These are phyloP conservation scores for Wickerhamomyces sp. DNA, from an alignment of 1,139 yeast species.

Conservation along the genomic window DNA sequence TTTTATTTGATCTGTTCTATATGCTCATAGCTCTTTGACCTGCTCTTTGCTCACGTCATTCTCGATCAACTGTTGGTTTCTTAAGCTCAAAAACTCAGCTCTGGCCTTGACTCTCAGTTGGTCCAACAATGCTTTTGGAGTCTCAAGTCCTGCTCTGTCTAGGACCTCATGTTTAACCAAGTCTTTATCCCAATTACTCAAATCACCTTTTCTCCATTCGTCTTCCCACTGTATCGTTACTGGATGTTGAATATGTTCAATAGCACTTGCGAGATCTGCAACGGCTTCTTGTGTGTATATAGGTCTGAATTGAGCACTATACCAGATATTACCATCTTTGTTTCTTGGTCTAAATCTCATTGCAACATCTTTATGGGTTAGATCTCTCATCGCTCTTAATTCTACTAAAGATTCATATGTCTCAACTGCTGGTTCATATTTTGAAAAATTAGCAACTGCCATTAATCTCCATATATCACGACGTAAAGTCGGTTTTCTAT, in stretches of 20 bases:
- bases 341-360: constrained; percentile 66
- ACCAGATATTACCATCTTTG: constrained; percentile 80
- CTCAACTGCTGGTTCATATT: constrained; percentile 62
- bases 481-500: constrained; percentile 69
- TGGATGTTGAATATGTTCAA: constrained; percentile 51
- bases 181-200: constrained; percentile 53
- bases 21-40: not conserved
- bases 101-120: constrained; percentile 41
- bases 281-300: constrained; percentile 89
- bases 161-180: constrained; percentile 54
- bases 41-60: not conserved
- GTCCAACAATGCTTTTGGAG: constrained; percentile 58
- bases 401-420: constrained; percentile 73
- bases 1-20: too few species aligned
- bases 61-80: not conserved
- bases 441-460: constrained; percentile 74
- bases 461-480: constrained; percentile 87
- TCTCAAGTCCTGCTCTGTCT: constrained; percentile 60
- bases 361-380: constrained; percentile 53
- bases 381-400: constrained; percentile 69
- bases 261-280: constrained; percentile 73
- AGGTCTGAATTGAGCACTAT: constrained; percentile 82
- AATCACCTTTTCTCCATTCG: constrained; percentile 81
- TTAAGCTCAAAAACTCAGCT: constrained; percentile 20
- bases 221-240: constrained; percentile 75